These are phyloP conservation scores for Chamaecrista fasciculata DNA, from an alignment of 306 rosid genomes.

Conservation along the genomic window DNA sequence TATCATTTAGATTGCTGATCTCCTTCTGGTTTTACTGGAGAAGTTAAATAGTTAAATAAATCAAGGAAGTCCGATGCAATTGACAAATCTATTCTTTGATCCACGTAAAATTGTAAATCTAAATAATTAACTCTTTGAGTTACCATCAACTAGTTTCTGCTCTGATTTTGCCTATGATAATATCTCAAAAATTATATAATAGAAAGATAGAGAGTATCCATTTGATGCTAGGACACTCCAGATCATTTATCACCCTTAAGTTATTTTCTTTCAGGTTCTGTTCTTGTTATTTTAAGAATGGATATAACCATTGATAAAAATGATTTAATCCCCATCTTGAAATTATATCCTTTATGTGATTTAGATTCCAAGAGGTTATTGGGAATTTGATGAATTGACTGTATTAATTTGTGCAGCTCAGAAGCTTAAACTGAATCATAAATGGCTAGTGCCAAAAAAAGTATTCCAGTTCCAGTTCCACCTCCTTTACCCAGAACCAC, in stretches of 20 bases:
- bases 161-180: background rate
- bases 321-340: background rate
- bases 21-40: background rate
- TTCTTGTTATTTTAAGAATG: background rate
- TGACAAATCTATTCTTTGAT: background rate
- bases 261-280: background rate
- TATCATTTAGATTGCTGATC: background rate
- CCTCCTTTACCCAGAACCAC: conserved; percentile 48
- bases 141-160: background rate
- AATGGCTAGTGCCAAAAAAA: conserved; percentile 40
- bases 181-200: background rate
- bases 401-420: conserved; percentile 31
- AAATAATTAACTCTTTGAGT: background rate
- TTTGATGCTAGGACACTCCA: background rate
- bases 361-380: background rate
- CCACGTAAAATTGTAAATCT: background rate
- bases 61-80: background rate
- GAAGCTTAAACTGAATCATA: conserved; percentile 3
- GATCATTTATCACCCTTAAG: background rate
- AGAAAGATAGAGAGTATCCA: background rate
- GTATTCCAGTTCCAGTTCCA: conserved; percentile 44
- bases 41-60: background rate
- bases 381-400: background rate
- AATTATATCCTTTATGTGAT: background rate
- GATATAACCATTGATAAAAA: background rate